Evolutionary conservation across 2,329 filamentous ascomycete genomes (phyloP).

Genomic region (Huntiella abstrusa): DNA sequence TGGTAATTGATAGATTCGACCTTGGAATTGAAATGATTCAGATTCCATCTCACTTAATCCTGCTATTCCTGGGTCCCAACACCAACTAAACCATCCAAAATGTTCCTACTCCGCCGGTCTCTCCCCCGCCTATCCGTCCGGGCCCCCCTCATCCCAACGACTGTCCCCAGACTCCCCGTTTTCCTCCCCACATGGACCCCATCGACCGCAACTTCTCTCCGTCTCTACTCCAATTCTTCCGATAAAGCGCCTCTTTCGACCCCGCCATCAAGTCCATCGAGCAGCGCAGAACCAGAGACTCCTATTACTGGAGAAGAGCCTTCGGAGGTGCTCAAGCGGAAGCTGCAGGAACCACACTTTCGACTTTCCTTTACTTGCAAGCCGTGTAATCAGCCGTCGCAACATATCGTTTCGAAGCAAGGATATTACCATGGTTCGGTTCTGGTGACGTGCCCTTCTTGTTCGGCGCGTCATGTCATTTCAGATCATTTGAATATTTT

Average conservation of each 20-base stretch:
- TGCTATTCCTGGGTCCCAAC: no score
- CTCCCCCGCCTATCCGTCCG: no score
- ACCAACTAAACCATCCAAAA: no score
- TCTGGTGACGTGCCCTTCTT: conserved; percentile 71
- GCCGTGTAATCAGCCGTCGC: conserved; percentile 61
- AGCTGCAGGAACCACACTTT: conserved; percentile 46
- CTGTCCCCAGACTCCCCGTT: neutral
- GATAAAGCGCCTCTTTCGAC: conserved; percentile 3
- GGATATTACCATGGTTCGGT: conserved; percentile 85
- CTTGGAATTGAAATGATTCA: no score
- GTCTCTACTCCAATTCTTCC: neutral
- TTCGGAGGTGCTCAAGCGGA: conserved; percentile 18
- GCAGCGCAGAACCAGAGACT: conserved; percentile 9
- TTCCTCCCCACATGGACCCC: neutral
- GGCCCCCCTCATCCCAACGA: neutral
- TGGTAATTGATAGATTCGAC: no score
- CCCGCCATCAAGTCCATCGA: conserved; percentile 1
- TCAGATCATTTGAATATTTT: conserved; percentile 73
- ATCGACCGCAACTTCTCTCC: neutral
- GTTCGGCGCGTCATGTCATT: conserved; percentile 77
- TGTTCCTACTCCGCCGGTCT: no score
- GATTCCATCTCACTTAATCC: no score
- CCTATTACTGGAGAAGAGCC: neutral
- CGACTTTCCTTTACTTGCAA: conserved; percentile 84
- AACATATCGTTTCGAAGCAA: conserved; percentile 77